Percentiles rank a stretch among this genome's conserved stretches.
These are phyloP conservation scores for Ceratocystis diversiconidia DNA, from an alignment of 2,329 filamentous ascomycete genomes.

Conservation along the genomic window DNA sequence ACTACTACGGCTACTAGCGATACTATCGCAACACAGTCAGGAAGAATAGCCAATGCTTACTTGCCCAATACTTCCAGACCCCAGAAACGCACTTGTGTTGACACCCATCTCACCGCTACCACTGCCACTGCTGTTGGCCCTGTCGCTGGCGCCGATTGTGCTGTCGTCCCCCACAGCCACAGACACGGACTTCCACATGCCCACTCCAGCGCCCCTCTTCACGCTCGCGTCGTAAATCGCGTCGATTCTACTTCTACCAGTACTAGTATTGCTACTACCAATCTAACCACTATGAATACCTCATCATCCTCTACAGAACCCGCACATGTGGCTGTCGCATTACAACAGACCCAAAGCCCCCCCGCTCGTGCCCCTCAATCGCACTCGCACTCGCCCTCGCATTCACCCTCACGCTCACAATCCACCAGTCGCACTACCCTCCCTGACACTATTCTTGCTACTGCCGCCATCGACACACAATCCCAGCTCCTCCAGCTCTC, in stretches of 20 bases:
- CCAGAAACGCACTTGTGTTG: neutral
- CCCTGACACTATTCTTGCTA: slow-evolving; percentile 22
- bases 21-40: neutral
- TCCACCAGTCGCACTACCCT: slow-evolving; percentile 18
- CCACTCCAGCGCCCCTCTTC: neutral
- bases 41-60: neutral
- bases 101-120: neutral
- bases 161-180: neutral
- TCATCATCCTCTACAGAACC: neutral
- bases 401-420: neutral
- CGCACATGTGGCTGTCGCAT: slow-evolving; percentile 6
- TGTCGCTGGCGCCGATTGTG: neutral
- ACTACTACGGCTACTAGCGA: neutral
- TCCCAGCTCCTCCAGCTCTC: slow-evolving; percentile 38
- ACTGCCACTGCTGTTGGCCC: too few species aligned
- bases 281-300: neutral
- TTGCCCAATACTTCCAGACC: neutral
- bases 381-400: neutral
- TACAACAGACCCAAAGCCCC: neutral
- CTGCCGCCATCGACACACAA: slow-evolving; percentile 24
- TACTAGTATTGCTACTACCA: too few species aligned
- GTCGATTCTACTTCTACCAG: slow-evolving; percentile 3
- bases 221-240: slow-evolving; percentile 5
- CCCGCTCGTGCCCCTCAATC: slow-evolving; percentile 10
- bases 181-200: neutral